Evolutionary conservation across 805 yeast genomes (phyloP).

Genomic region (Torulaspora indica): DNA sequence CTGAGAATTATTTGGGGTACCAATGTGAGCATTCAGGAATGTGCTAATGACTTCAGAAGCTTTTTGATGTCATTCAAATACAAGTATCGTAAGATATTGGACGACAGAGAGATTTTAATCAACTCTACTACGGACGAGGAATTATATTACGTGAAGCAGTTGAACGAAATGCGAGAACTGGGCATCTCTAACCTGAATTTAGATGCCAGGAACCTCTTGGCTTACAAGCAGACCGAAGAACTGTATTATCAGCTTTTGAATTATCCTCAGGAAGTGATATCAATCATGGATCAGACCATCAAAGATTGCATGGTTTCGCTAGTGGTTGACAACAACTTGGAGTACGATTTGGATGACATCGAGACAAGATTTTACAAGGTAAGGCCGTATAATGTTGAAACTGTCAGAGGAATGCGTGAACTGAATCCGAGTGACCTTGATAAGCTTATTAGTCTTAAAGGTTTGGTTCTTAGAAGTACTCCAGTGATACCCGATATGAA

Average conservation of each 20-base stretch:
- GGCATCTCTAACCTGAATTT: constrained; percentile 80
- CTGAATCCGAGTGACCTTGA: constrained; percentile 92
- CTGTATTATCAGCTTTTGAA: constrained; percentile 80
- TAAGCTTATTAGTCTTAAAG: constrained; percentile 85
- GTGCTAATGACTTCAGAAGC: constrained; percentile 71
- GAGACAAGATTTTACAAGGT: constrained; percentile 81
- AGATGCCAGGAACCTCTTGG: constrained; percentile 74
- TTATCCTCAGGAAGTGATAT: constrained; percentile 95
- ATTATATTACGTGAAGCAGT: constrained; percentile 64
- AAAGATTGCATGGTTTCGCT: constrained; percentile 82
- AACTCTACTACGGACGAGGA: constrained; percentile 60
- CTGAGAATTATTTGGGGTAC: constrained; percentile 98
- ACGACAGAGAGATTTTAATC: constrained; percentile 34
- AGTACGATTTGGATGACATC: constrained; percentile 53
- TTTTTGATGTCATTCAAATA: constrained; percentile 80
- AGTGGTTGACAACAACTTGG: constrained; percentile 52
- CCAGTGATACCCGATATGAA: constrained; percentile 97
- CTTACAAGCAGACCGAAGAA: constrained; percentile 70
- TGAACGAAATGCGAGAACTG: constrained; percentile 68
- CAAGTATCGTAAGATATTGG: constrained; percentile 58
- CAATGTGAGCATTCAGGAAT: constrained; percentile 86
- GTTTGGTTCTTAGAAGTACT: constrained; percentile 81
- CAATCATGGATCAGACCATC: constrained; percentile 94
- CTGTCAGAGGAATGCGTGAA: constrained; percentile 80
- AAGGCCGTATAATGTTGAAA: constrained; percentile 79